A percentile compares a stretch with the other conserved stretches of the same genome.
These are phyloP conservation scores for Pseudozyma pruni DNA, from an alignment of 1,284 basidiomycete genomes.

Conservation along the genomic window DNA sequence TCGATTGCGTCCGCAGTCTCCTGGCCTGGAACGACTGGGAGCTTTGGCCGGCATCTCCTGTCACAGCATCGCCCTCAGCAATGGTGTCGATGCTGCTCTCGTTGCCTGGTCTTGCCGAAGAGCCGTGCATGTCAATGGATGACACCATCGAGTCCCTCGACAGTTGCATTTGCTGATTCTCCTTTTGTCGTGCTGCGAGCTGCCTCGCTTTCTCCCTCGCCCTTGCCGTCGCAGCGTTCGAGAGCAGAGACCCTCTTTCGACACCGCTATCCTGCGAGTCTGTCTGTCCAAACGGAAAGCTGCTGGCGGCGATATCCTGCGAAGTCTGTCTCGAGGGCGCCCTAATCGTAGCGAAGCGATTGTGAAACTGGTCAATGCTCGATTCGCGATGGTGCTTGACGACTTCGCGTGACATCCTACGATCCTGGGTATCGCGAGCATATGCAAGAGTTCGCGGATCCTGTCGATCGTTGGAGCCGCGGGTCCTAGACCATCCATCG, in stretches of 20 bases:
- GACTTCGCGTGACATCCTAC: slow-evolving; percentile 24
- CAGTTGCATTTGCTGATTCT: not conserved
- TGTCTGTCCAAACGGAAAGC: slow-evolving; percentile 13
- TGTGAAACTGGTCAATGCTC: slow-evolving; percentile 43
- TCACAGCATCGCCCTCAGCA: slow-evolving; percentile 2
- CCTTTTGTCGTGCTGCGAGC: slow-evolving; percentile 23
- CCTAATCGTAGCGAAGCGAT: slow-evolving; percentile 26
- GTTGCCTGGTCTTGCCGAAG: not conserved
- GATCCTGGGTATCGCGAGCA: slow-evolving; percentile 1
- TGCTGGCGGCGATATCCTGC: not conserved
- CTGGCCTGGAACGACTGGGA: slow-evolving; percentile 14
- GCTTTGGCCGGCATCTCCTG: not conserved
- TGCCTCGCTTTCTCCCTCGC: slow-evolving; percentile 37
- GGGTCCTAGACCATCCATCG: slow-evolving; percentile 22
- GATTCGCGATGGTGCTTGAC: slow-evolving; percentile 27
- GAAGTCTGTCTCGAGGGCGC: slow-evolving; percentile 1
- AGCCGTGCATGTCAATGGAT: slow-evolving; percentile 2
- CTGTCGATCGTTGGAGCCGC: slow-evolving; percentile 13
- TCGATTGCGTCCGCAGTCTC: slow-evolving; percentile 40
- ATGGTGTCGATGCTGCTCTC: slow-evolving; percentile 20
- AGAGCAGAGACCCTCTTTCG: not conserved
- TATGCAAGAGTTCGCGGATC: not conserved
- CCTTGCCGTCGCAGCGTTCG: slow-evolving; percentile 27
- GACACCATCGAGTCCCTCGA: slow-evolving; percentile 7
- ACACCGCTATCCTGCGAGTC: not conserved